phyloP scores from a whole-genome alignment of 2,329 filamentous ascomycete species.

The Scytalidium sp. region DNA sequence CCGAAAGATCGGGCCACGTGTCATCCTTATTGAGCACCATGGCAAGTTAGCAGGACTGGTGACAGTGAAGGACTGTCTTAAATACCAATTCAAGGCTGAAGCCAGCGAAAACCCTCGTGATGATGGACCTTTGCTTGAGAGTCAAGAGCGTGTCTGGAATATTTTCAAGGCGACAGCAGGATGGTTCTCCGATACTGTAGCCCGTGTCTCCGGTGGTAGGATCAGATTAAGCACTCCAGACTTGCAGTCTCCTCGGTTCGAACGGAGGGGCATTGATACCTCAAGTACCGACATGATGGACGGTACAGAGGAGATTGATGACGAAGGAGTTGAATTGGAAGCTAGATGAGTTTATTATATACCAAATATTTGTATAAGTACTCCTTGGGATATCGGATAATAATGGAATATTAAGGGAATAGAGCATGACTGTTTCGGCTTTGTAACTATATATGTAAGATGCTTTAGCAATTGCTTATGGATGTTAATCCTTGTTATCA shows the following conservation, averaged over 20 bases:
- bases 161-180: conserved; percentile 48
- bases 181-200: conserved; percentile 58
- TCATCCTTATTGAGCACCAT: conserved; percentile 89
- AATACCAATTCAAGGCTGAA: conserved; percentile 96
- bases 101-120: conserved; percentile 73
- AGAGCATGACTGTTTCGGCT: not conserved
- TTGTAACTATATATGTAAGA: too few species aligned
- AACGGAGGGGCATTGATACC: conserved; percentile 24
- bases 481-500: too few species aligned
- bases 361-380: not conserved
- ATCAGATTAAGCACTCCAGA: conserved; percentile 42
- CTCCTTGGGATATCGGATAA: not conserved
- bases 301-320: conserved; percentile 45
- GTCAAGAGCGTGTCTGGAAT: conserved; percentile 65
- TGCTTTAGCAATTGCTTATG: too few species aligned
- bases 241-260: conserved; percentile 32
- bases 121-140: conserved; percentile 45
- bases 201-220: conserved; percentile 51
- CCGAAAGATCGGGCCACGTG: conserved; percentile 92
- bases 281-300: conserved; percentile 42
- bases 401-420: not conserved
- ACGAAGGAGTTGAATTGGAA: conserved; percentile 42
- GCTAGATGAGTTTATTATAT: conserved; percentile 15
- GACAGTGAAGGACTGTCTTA: conserved; percentile 94
- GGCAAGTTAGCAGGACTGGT: conserved; percentile 81